These are phyloP conservation scores for Acacia confusa DNA, from an alignment of 306 rosid genomes.

Conservation along the genomic window DNA sequence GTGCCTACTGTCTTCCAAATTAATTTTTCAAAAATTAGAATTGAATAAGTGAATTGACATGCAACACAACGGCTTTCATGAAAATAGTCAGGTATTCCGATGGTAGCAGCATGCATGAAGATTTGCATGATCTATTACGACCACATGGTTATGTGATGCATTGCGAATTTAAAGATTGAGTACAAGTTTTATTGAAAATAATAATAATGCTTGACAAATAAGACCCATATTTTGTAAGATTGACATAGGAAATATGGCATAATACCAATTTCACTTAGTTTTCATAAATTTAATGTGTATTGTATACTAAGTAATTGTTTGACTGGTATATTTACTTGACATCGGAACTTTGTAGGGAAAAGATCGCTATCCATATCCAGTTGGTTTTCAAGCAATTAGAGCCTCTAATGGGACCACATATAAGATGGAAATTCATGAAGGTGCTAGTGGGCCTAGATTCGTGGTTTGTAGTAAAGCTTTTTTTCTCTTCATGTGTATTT, in stretches of 20 bases:
- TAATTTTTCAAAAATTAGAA: neutral
- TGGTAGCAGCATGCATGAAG: neutral
- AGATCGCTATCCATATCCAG: conserved; percentile 90
- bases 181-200: neutral
- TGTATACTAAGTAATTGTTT: neutral
- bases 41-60: neutral
- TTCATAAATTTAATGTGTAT: neutral
- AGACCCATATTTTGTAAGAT: neutral
- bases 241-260: neutral
- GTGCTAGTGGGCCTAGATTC: conserved; percentile 78
- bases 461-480: conserved; percentile 50
- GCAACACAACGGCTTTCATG: neutral
- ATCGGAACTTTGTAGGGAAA: conserved; percentile 60
- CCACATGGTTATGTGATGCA: conserved; percentile 3
- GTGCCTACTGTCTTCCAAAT: neutral
- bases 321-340: conserved; percentile 14
- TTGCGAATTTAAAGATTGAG: neutral
- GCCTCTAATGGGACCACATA: conserved; percentile 64
- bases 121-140: neutral
- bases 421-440: conserved; percentile 79
- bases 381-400: conserved; percentile 72
- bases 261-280: neutral
- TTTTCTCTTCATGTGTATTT: conserved; percentile 14
- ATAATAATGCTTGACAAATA: neutral
- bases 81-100: neutral